Conservation (phyloP, 495 filamentous ascomycete genomes). For the Neurospora pannonica region DNA sequence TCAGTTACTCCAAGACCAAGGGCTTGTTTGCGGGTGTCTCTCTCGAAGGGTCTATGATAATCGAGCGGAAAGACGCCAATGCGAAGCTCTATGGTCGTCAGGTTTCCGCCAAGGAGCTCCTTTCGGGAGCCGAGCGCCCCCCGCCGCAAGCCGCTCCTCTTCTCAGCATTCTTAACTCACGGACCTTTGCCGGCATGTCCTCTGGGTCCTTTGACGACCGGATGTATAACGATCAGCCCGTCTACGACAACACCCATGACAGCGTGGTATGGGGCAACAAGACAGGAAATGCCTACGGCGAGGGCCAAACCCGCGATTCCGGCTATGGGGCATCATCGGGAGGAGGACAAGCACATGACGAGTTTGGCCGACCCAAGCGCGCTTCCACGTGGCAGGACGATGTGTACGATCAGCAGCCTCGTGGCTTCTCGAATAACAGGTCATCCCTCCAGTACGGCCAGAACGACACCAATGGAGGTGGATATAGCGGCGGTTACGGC, state of each 20-base stretch:
- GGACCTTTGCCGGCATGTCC: slow-evolving; percentile 65
- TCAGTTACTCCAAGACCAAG: slow-evolving; percentile 96
- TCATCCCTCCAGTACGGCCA: not conserved
- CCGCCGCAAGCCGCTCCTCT: slow-evolving; percentile 77
- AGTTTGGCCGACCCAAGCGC: slow-evolving; percentile 46
- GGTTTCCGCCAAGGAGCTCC: slow-evolving; percentile 71
- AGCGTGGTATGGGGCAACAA: slow-evolving; percentile 88
- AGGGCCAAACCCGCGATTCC: slow-evolving; percentile 54
- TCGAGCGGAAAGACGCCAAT: slow-evolving; percentile 93
- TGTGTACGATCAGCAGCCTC: slow-evolving; percentile 60
- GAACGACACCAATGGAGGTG: slow-evolving; percentile 40
- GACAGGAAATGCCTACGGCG: slow-evolving; percentile 64
- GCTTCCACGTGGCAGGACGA: slow-evolving; percentile 85
- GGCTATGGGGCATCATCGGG: slow-evolving; percentile 13
- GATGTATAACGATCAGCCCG: slow-evolving; percentile 92
- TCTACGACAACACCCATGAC: slow-evolving; percentile 83
- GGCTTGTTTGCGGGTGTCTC: slow-evolving; percentile 93
- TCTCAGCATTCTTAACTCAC: slow-evolving; percentile 71
- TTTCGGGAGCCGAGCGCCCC: slow-evolving; percentile 65
- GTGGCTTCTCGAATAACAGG: slow-evolving; percentile 16
- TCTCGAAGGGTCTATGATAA: slow-evolving; percentile 79
- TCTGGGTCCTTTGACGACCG: slow-evolving; percentile 39
- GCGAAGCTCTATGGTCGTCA: slow-evolving; percentile 85
- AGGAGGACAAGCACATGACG: slow-evolving; percentile 41
- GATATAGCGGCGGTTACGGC: slow-evolving; percentile 26